Conservation (phyloP, 2,329 filamentous ascomycete genomes). For the Emydomyces testavorans region DNA sequence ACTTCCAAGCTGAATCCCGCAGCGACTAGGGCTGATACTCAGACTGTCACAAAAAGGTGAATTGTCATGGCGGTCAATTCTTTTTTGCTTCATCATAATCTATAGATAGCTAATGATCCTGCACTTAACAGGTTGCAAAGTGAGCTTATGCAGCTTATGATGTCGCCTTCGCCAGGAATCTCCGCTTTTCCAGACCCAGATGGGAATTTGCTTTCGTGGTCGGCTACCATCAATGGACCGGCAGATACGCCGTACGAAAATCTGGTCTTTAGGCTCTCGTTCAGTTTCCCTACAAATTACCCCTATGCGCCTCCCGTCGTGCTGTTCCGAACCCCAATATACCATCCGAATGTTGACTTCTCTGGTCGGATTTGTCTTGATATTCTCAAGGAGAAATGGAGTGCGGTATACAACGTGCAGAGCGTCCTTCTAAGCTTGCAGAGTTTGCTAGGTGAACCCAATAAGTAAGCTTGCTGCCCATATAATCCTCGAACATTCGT, state of each 20-base stretch:
- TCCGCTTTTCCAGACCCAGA: constrained; percentile 88
- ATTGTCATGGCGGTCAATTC: neutral
- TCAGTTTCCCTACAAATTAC: constrained; percentile 84
- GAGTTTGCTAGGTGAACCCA: constrained; percentile 89
- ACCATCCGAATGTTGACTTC: constrained; percentile 98
- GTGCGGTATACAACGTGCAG: constrained; percentile 91
- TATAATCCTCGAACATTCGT: neutral
- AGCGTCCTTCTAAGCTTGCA: constrained; percentile 87
- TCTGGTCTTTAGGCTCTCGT: constrained; percentile 81
- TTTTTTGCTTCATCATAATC: neutral
- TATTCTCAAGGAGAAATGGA: constrained; percentile 99
- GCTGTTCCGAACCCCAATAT: constrained; percentile 96
- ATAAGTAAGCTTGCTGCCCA: constrained; percentile 60
- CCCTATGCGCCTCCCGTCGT: constrained; percentile 85
- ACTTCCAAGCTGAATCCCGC: constrained; percentile 49
- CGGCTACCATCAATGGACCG: constrained; percentile 83
- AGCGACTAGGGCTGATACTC: constrained; percentile 51
- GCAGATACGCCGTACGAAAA: constrained; percentile 81
- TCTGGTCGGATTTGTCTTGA: constrained; percentile 93
- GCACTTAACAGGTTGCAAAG: constrained; percentile 63
- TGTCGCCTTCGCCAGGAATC: constrained; percentile 80
- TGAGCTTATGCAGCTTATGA: constrained; percentile 98
- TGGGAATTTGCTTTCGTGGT: constrained; percentile 85
- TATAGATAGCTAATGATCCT: neutral
- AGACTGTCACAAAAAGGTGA: constrained; percentile 69